Evolutionary conservation across 2,329 filamentous ascomycete species (phyloP), one percentile per base, ranked within the genome.

Genomic region (Beauveria varroae): DNA sequence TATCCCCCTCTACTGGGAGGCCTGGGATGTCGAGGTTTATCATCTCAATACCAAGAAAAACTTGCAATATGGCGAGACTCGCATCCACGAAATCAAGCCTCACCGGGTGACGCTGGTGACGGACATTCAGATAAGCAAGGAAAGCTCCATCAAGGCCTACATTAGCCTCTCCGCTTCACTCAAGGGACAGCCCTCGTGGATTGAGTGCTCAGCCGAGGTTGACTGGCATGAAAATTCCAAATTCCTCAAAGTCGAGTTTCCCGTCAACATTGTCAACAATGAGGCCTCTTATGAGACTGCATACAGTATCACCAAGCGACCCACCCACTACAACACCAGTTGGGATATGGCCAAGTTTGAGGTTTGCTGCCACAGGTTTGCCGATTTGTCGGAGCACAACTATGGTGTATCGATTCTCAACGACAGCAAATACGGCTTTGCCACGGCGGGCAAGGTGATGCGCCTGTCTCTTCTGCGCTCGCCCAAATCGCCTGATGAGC

Each of bases 261-360:
- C 95, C 0, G 93, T 97, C 64, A 88, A 96, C 69, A 82, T 98
- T 65, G 85, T 86, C 67, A 97, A 93, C 75, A 96, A 89, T 0
- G 92, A 97, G 75, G 95, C 95, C 37, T 90, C 87, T 14, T 99
- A 99, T 73, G 95, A 99, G 75, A 96, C 91, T 8, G 93, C 96
- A 69, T 98, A 91, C 70, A 93, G 93, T 67, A 86, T 97, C 67
- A 87, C 95, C 64, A 86, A 86, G 67, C 85, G 95, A 34, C 93
- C 95, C 2, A 99, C 95, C 0, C 95, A 99, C 76, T 98, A 97
- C 82, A 99, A 99, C 77, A 99, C 95, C 3, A 83, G 85, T 67
- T 96, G 92, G 92, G 92, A 96, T 71, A 96, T 96, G 92, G 93
- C 93, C 70, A 96, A 96, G 70, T 97, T 97, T 68, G 93, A 97